phyloP scores from a whole-genome alignment of 352 stramenopile genomes.

The Pythium insidiosum region DNA sequence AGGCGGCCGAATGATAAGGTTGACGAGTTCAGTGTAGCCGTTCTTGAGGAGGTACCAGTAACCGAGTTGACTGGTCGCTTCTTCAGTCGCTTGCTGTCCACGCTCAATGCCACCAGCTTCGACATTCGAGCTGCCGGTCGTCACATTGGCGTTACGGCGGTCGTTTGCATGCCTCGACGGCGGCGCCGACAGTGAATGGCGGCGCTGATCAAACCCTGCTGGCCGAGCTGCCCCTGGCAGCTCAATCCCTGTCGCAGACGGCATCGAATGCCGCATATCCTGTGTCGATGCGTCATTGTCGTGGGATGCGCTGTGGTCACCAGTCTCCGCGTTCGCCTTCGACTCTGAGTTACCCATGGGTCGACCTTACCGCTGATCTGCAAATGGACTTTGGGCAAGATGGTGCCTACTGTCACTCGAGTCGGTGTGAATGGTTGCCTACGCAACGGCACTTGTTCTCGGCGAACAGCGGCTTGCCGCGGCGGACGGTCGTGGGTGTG shows the following conservation, averaged over 20 bases:
- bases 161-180: too few species aligned
- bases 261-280: constrained; percentile 15
- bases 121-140: constrained; percentile 7
- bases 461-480: too few species aligned
- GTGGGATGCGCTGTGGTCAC: constrained; percentile 10
- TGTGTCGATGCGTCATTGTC: constrained; percentile 8
- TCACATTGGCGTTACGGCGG: not conserved
- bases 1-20: constrained; percentile 96
- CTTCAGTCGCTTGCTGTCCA: constrained; percentile 61
- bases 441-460: too few species aligned
- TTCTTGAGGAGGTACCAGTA: constrained; percentile 85
- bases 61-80: constrained; percentile 66
- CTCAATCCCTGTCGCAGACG: constrained; percentile 5
- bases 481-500: not conserved
- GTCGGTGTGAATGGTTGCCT: too few species aligned
- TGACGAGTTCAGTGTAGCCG: constrained; percentile 94
- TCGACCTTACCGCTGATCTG: too few species aligned
- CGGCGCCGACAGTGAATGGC: constrained; percentile 17
- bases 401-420: too few species aligned
- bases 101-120: constrained; percentile 66
- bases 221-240: not conserved
- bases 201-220: constrained; percentile 6
- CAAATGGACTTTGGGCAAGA: too few species aligned
- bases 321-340: constrained; percentile 18
- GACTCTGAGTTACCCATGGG: constrained; percentile 66